phyloP scores from a whole-genome alignment of 1,284 basidiomycete species.

The Rhodofomes roseus region DNA sequence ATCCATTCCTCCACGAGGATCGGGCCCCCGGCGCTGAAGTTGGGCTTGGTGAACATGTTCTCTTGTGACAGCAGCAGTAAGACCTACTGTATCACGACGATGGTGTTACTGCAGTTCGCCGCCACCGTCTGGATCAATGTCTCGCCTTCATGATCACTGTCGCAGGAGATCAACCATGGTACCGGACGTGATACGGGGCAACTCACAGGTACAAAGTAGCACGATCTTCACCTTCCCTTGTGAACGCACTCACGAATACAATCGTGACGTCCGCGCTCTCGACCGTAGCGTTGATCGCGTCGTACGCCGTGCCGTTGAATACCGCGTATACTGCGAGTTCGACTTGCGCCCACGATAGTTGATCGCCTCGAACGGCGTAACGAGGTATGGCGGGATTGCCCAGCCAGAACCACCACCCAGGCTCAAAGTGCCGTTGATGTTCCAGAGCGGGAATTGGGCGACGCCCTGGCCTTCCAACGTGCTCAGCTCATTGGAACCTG shows the following conservation, averaged over 20 bases:
- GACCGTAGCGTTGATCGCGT: not conserved
- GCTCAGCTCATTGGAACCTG: slow-evolving; percentile 35
- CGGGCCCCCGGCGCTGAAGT: slow-evolving; percentile 36
- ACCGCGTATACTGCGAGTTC: slow-evolving; percentile 28
- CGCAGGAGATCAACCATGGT: too few species aligned
- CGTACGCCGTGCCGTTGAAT: not conserved
- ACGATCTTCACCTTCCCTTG: slow-evolving; percentile 52
- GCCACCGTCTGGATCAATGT: slow-evolving; percentile 29
- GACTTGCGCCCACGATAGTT: slow-evolving; percentile 32
- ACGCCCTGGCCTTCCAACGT: slow-evolving; percentile 3
- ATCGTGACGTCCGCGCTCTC: slow-evolving; percentile 40
- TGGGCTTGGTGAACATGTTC: too few species aligned
- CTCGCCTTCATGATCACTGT: slow-evolving; percentile 59
- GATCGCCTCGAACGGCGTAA: slow-evolving; percentile 40
- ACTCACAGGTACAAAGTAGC: not conserved
- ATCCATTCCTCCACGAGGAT: slow-evolving; percentile 47
- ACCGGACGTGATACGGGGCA: not conserved
- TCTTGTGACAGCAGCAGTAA: too few species aligned
- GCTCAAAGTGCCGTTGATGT: slow-evolving; percentile 51
- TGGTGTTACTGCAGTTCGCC: slow-evolving; percentile 41
- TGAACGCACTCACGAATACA: slow-evolving; percentile 53
- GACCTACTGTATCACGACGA: slow-evolving; percentile 47
- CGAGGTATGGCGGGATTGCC: slow-evolving; percentile 47
- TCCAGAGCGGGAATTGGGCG: slow-evolving; percentile 40
- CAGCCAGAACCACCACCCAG: slow-evolving; percentile 55